Evolutionary conservation across 495 filamentous ascomycete species (phyloP), one percentile per base, ranked within the genome.

Genomic region (Penicillium manginii): DNA sequence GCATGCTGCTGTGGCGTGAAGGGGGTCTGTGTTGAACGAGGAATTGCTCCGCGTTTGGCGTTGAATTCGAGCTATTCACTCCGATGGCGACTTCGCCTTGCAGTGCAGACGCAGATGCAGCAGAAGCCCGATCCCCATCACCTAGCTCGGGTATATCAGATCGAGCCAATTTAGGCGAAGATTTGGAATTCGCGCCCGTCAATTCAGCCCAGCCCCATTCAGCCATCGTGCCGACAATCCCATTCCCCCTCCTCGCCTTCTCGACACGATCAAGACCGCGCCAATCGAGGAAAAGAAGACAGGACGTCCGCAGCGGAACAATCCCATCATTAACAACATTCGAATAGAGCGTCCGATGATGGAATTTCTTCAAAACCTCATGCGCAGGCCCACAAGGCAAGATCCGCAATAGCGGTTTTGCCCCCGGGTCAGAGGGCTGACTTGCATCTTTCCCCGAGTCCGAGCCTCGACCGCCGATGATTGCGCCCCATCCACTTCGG

Each of bases 281-380:
- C 94, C 94, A 98, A 69, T 98, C 94, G 7, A 98, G 81, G 64
- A 98, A 98, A n/a, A 98, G 79, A 15, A 98, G 78, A 71, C 93
- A 98, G 50, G 96, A 97, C 12, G 94, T 98, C 11, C 96, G 84
- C 37, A 98, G 71, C 2, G 94, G 94, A 7, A 98, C 94, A 67
- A 98, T 97, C 3, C 94, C 94, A 74, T 98, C 94, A 73, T 98
- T 98, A 43, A 98, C 96, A 26, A 98, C 92, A 66, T 98, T 98
- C 2, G 93, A 96, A 69, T 98, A 98, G 1, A 97, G 81, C 0
- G 94, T 98, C 17, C 96, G 81, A 67, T 94, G 96, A 46, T 91
- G 82, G 65, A 98, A 98, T 71, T 88, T 91, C 64, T 87, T 84
- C 51, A 98, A 76, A 0, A 90, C 92, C 39, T 86, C 83, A 73